Base-by-base conservation (phyloP, 768 basidiomycete species). In the Albatrellus ellisii region DNA sequence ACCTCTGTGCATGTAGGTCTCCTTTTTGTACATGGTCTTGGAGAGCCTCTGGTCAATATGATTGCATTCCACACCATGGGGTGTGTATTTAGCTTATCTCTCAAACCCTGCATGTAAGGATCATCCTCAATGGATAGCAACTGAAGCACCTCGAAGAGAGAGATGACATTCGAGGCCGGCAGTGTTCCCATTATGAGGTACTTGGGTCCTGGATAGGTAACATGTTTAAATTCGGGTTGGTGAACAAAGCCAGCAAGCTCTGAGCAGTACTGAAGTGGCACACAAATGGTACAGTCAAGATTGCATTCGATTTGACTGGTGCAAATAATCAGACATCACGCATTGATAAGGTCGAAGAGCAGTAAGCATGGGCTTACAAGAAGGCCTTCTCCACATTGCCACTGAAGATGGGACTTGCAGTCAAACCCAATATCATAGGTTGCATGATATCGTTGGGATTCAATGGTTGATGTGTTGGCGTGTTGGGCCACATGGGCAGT, bases 381-480 rank as follows among this genome's bases (percentile, higher is more conserved):
- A 86, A 82, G 0, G 79, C 72, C 43, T 54, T 62, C 28, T 63
- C 68, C 2, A 74, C 73, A 56, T 84, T 67, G 8, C 80, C 79
- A 15, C 82, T 81, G 52, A 75, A 86, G 26, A 87, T 78, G 2
- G 86, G 87, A 49, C 85, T 87, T 3, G 87, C 87, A 1, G 87
- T 91, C 31, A 91, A 60, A 2, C 86, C 87, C 32, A 91, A 59
- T 4, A 90, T 64, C 54, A 69, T 68, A 0, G 83, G 81, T 10
- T 79, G 67, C 20, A 62, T 56, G 40, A 50, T 32, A 46, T 56
- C 54, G 8, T 49, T 14, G 1, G 38, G 6, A 7, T 28, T 34
- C 6, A 3, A 12, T 0, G 4, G 7, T n/a, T n/a, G n/a, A 4
- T 4, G 31, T 12, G 2, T 42, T 15, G n/a, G 42, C 47, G 31